These are phyloP conservation scores for Astragalus glycyphyllos DNA, from an alignment of 306 rosid genomes.

Conservation along the genomic window DNA sequence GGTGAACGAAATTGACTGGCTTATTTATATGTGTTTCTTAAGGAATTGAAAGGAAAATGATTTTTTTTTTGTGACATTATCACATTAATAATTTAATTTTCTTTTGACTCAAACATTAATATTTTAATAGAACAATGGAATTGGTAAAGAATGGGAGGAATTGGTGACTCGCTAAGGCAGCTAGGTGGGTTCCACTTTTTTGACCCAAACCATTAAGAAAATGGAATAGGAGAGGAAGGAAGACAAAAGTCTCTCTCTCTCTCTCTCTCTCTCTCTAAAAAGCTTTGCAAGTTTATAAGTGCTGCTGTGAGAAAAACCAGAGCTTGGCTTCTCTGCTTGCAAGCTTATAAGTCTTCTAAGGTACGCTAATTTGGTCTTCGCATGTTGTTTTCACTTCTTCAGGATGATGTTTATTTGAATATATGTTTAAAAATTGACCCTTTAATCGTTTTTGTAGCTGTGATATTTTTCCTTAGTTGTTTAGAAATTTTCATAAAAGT, in stretches of 20 bases:
- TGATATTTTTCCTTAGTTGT: constrained; percentile 38
- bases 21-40: too few relatives aligned
- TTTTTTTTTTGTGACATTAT: too few relatives aligned
- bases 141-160: constrained; percentile 43
- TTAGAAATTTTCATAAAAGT: constrained; percentile 30
- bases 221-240: background rate
- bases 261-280: constrained; percentile 15
- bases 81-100: too few relatives aligned
- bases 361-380: constrained; percentile 37
- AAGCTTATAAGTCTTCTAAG: constrained; percentile 37
- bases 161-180: constrained; percentile 42
- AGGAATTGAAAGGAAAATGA: background rate
- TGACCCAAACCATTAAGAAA: constrained; percentile 53
- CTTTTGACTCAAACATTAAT: background rate
- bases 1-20: background rate
- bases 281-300: constrained; percentile 39
- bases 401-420: constrained; percentile 20
- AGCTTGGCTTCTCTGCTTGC: constrained; percentile 19
- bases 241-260: constrained; percentile 46
- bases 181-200: constrained; percentile 63
- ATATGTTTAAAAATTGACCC: constrained; percentile 33
- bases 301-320: constrained; percentile 22
- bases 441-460: background rate
- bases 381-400: constrained; percentile 12
- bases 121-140: constrained; percentile 4